These are phyloP conservation scores for Fraxinus sp. DNA, from an alignment of 305 asterid genomes.

Conservation along the genomic window DNA sequence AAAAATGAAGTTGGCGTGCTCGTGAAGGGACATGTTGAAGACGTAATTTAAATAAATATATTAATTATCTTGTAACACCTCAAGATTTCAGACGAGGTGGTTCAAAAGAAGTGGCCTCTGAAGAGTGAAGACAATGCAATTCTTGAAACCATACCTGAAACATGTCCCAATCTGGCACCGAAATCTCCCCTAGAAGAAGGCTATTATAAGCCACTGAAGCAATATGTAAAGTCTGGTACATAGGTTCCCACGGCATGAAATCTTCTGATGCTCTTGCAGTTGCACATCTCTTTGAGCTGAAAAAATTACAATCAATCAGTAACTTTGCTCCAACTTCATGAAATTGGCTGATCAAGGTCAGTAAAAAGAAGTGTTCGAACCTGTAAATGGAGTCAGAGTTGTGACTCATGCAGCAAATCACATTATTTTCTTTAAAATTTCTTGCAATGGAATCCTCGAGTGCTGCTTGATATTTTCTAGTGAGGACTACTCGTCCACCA, in stretches of 20 bases:
- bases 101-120: neutral
- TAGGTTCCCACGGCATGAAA: slow-evolving; percentile 13
- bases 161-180: slow-evolving; percentile 18
- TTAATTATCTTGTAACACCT: neutral
- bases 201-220: slow-evolving; percentile 19
- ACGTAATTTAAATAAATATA: neutral
- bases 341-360: neutral
- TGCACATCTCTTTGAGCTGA: slow-evolving; percentile 15
- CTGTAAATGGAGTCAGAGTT: slow-evolving; percentile 16
- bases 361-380: neutral
- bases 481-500: slow-evolving; percentile 25
- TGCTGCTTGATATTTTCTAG: slow-evolving; percentile 26
- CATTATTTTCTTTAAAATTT: slow-evolving; percentile 24
- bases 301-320: neutral
- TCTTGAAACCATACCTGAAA: slow-evolving; percentile 1
- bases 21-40: neutral
- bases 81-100: neutral
- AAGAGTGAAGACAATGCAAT: neutral
- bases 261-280: slow-evolving; percentile 20
- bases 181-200: slow-evolving; percentile 14
- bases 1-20: neutral
- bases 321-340: neutral
- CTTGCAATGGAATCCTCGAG: slow-evolving; percentile 27
- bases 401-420: slow-evolving; percentile 31
- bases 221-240: slow-evolving; percentile 11